Conservation (phyloP, 2,329 filamentous ascomycete species). For the Phyllosticta citriasiana region DNA sequence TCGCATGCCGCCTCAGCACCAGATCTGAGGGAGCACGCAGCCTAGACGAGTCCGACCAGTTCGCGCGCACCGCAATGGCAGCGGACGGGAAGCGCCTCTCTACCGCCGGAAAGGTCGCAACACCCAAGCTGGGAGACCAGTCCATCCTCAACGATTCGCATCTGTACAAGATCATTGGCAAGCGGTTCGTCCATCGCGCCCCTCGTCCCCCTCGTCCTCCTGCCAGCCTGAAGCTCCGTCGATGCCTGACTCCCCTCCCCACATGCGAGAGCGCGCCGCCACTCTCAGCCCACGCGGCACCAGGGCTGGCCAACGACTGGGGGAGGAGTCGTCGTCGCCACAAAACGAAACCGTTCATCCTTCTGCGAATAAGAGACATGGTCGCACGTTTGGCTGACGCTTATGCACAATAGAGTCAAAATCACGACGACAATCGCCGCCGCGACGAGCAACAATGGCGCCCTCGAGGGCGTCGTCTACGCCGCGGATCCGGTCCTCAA, state of each 20-base stretch:
- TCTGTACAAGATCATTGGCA: conserved; percentile 51
- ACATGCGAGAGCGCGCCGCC: background rate
- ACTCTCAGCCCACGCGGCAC: background rate
- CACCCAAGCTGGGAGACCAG: conserved; percentile 34
- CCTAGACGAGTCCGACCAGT: conserved; percentile 10
- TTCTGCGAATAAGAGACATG: background rate
- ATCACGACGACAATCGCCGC: conserved; percentile 31
- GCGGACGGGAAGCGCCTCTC: conserved; percentile 48
- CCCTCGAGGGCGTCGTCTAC: conserved; percentile 52
- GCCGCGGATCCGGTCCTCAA: conserved; percentile 52
- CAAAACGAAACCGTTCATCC: background rate
- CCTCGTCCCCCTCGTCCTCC: background rate
- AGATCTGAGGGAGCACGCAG: conserved; percentile 11
- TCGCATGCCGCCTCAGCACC: conserved; percentile 21
- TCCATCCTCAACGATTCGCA: conserved; percentile 15
- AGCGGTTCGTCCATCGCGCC: conserved; percentile 40
- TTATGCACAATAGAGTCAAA: conserved; percentile 39
- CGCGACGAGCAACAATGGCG: conserved; percentile 26
- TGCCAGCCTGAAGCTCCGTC: background rate
- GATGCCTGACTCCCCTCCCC: background rate
- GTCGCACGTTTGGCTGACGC: background rate
- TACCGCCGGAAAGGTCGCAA: conserved; percentile 43
- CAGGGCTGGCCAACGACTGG: background rate
- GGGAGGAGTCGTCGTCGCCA: background rate
- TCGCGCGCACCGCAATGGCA: conserved; percentile 34